Evolutionary conservation across 1,284 basidiomycete genomes (phyloP).

Genomic region (Cryptococcus amylolentus): DNA sequence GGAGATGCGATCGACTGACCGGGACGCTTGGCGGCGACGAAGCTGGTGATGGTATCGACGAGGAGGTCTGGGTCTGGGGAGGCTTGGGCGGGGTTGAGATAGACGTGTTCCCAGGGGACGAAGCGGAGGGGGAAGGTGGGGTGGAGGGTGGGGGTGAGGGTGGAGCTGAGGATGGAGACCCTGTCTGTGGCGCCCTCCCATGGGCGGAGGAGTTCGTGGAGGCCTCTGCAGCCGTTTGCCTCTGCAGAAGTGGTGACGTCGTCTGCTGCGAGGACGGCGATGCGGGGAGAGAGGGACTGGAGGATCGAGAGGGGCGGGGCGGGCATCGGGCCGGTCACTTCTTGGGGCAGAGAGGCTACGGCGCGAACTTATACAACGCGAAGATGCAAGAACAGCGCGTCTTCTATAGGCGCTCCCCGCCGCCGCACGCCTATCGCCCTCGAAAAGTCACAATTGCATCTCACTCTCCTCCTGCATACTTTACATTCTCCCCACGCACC

Average conservation of each 20-base stretch:
- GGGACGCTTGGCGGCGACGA: constrained; percentile 28
- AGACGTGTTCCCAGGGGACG: constrained; percentile 42
- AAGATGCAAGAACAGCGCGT: neutral
- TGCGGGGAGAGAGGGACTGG: constrained; percentile 46
- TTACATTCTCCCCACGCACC: neutral
- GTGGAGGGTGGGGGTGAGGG: constrained; percentile 46
- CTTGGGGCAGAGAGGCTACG: too few relatives aligned
- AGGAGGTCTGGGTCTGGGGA: constrained; percentile 45
- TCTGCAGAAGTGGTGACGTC: constrained; percentile 46
- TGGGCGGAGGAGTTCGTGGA: constrained; percentile 48
- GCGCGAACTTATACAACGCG: neutral
- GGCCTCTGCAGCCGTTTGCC: constrained; percentile 46
- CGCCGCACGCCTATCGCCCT: too few relatives aligned
- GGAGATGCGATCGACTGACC: constrained; percentile 16
- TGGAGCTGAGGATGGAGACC: constrained; percentile 47
- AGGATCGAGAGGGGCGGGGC: constrained; percentile 45
- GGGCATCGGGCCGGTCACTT: constrained; percentile 31
- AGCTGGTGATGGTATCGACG: constrained; percentile 42
- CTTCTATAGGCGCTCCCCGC: neutral
- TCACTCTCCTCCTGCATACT: neutral
- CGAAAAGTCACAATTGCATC: neutral
- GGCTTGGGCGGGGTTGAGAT: constrained; percentile 24
- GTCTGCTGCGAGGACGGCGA: constrained; percentile 47
- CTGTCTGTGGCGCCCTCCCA: constrained; percentile 48
- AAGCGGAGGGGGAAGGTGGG: constrained; percentile 48